Evolutionary conservation across 768 basidiomycete genomes (phyloP).

Genomic region (Rhodosporidiobolus sp.): DNA sequence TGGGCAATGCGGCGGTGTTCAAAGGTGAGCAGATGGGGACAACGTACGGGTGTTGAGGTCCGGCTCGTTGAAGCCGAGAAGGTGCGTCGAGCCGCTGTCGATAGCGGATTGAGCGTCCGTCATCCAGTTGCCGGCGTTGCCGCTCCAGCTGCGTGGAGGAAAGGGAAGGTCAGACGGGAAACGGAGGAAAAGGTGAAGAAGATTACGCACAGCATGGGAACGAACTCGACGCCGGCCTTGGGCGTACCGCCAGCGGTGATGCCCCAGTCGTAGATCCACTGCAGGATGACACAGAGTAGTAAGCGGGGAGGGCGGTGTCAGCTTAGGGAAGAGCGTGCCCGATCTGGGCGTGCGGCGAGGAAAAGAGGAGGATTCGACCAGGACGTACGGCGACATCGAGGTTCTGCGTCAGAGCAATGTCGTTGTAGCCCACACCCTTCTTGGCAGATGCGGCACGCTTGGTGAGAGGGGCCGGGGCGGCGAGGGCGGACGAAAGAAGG

Average conservation of each 20-base stretch:
- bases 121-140: slow-evolving; percentile 7
- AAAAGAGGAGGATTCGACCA: background rate
- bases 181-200: too few species aligned
- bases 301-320: background rate
- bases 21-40: too few species aligned
- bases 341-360: background rate
- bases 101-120: slow-evolving; percentile 25
- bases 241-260: background rate
- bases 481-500: too few species aligned
- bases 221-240: slow-evolving; percentile 20
- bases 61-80: slow-evolving; percentile 34
- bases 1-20: too few species aligned
- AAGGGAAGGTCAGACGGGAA: background rate
- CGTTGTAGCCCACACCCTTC: slow-evolving; percentile 21
- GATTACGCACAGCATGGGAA: slow-evolving; percentile 35
- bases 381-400: slow-evolving; percentile 2
- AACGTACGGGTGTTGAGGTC: slow-evolving; percentile 8
- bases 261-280: slow-evolving; percentile 37
- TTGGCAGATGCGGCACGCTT: background rate
- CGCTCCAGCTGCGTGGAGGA: background rate
- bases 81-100: slow-evolving; percentile 19
- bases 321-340: background rate
- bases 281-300: background rate
- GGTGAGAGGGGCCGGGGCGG: too few species aligned
- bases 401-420: background rate